These are phyloP conservation scores for Cryptococcus sp. DNA, from an alignment of 1,284 basidiomycete genomes.

Conservation along the genomic window DNA sequence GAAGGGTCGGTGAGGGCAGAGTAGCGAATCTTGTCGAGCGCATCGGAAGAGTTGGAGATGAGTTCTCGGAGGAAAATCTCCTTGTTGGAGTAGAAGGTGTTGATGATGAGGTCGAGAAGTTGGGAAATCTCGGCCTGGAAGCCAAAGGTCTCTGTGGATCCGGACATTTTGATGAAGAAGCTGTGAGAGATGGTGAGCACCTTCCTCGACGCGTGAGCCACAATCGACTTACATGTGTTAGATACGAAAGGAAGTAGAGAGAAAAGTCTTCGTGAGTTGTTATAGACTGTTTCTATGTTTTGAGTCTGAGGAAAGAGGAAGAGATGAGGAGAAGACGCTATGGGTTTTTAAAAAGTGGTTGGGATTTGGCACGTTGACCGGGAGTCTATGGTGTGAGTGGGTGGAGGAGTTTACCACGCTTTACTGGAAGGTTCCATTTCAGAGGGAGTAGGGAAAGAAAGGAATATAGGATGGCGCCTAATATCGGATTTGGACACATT, in stretches of 20 bases:
- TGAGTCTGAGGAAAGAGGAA: slow-evolving; percentile 1
- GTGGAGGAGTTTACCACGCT: no score
- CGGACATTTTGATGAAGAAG: slow-evolving; percentile 22
- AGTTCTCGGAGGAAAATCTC: slow-evolving; percentile 97
- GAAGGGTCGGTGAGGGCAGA: slow-evolving; percentile 87
- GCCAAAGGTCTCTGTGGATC: slow-evolving; percentile 43
- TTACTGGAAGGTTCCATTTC: no score
- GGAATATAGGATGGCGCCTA: no score
- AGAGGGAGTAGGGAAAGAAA: no score
- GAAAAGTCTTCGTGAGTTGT: no score
- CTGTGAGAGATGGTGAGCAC: background rate
- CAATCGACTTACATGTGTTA: no score
- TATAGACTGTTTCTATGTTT: background rate
- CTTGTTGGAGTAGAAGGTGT: slow-evolving; percentile 99
- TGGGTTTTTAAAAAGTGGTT: background rate
- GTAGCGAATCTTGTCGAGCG: slow-evolving; percentile 91
- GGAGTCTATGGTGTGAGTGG: no score
- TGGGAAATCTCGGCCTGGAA: slow-evolving; percentile 94
- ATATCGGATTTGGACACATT: no score
- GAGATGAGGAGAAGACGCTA: background rate
- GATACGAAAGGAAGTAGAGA: no score
- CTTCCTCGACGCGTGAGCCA: no score
- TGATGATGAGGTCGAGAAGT: slow-evolving; percentile 62
- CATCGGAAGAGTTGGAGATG: slow-evolving; percentile 71
- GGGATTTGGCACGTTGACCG: background rate